A percentile compares a stretch with the other conserved stretches of the same genome.
Conservation (phyloP, 1,139 yeast species). For the Candida pseudoviswanathii region DNA sequence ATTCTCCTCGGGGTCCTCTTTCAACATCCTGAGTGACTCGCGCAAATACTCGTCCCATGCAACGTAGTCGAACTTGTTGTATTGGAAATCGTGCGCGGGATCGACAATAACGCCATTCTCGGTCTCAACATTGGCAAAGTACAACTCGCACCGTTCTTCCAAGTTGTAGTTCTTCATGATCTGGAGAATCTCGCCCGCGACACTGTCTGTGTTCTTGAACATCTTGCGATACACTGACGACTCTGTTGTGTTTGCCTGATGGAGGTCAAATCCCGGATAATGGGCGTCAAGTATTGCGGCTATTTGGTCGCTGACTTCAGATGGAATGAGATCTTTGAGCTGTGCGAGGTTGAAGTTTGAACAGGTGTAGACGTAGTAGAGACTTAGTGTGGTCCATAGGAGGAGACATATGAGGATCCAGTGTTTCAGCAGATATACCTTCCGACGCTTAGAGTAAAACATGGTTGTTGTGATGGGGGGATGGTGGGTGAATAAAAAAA, state of each 20-base stretch:
- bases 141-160: conserved; percentile 17
- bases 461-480: neutral
- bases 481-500: no score
- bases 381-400: neutral
- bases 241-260: neutral
- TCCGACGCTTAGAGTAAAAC: neutral
- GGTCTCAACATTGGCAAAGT: conserved; percentile 12
- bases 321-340: neutral
- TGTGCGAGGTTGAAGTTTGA: no score
- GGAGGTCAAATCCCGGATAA: conserved; percentile 6
- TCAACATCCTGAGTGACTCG: conserved; percentile 10
- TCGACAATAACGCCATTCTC: conserved; percentile 12
- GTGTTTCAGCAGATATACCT: neutral
- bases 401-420: neutral
- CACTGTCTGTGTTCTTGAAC: neutral
- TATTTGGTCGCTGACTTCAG: conserved; percentile 1
- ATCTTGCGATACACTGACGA: conserved; percentile 9
- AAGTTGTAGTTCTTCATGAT: conserved; percentile 10
- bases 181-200: conserved; percentile 9
- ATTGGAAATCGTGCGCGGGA: conserved; percentile 19
- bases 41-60: conserved; percentile 17
- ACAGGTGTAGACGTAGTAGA: no score
- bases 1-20: neutral
- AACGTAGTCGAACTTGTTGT: conserved; percentile 16
- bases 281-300: conserved; percentile 5